A percentile compares a stretch with the other conserved stretches of the same genome.
Evolutionary conservation across 495 filamentous ascomycete genomes (phyloP).

Genomic region (Cercophora scortea): DNA sequence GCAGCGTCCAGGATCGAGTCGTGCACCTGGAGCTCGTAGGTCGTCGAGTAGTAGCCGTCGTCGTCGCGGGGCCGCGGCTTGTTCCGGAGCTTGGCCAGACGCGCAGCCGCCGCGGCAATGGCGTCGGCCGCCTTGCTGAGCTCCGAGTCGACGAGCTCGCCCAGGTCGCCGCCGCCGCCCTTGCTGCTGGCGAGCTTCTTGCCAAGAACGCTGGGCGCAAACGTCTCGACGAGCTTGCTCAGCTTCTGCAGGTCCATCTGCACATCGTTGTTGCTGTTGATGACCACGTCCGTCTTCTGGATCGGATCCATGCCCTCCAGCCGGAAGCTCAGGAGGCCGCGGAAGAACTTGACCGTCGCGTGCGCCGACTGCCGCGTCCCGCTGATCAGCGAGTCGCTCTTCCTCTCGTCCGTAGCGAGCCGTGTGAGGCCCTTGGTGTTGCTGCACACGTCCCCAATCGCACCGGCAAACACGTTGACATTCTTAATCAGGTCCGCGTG

Average conservation of each 20-base stretch:
- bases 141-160: conserved; percentile 88
- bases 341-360: conserved; percentile 92
- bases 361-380: conserved; percentile 78
- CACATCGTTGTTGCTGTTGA: conserved; percentile 93
- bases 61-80: too few species aligned
- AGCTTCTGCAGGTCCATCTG: conserved; percentile 84
- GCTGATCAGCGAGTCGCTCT: conserved; percentile 72
- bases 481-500: conserved; percentile 91
- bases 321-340: conserved; percentile 85
- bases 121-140: conserved; percentile 90
- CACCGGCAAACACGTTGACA: conserved; percentile 78
- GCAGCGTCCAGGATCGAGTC: conserved; percentile 91
- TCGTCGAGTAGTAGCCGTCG: conserved; percentile 87
- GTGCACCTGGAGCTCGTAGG: conserved; percentile 90
- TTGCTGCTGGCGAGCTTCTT: conserved; percentile 61
- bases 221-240: conserved; percentile 84
- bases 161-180: conserved; percentile 76
- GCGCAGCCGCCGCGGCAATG: conserved; percentile 83
- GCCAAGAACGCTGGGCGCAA: conserved; percentile 74
- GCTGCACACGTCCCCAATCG: conserved; percentile 86
- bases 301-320: conserved; percentile 78
- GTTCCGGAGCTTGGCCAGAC: conserved; percentile 82
- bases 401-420: conserved; percentile 92
- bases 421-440: conserved; percentile 94
- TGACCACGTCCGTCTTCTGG: conserved; percentile 89